Evolutionary conservation across 2,329 filamentous ascomycete genomes (phyloP).

Genomic region (Penicillium rolfsii): DNA sequence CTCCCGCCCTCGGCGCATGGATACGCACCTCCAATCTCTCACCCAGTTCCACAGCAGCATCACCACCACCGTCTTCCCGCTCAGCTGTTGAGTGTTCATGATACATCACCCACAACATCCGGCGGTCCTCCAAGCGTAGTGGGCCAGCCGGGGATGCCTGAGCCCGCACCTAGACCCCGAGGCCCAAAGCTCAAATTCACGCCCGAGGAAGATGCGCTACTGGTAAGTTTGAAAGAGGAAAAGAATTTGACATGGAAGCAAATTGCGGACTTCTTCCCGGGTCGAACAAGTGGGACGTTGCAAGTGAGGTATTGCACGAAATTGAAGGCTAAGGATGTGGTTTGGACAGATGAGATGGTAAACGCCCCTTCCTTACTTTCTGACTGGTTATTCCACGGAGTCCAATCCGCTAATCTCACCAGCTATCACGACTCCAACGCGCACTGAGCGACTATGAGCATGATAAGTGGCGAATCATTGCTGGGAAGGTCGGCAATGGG

Average conservation of each 20-base stretch:
- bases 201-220: conserved; percentile 82
- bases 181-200: conserved; percentile 95
- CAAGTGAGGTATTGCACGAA: conserved; percentile 96
- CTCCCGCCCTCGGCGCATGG: conserved; percentile 35
- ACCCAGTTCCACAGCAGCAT: conserved; percentile 62
- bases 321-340: conserved; percentile 87
- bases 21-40: conserved; percentile 46
- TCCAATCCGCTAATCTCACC: background rate
- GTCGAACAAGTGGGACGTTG: conserved; percentile 83
- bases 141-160: conserved; percentile 83
- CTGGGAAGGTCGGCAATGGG: conserved; percentile 85
- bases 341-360: conserved; percentile 94
- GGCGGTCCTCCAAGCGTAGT: conserved; percentile 80
- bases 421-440: conserved; percentile 45
- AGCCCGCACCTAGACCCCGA: conserved; percentile 75
- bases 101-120: conserved; percentile 48
- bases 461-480: conserved; percentile 90
- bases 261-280: conserved; percentile 94
- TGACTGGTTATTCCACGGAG: background rate
- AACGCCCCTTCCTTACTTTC: conserved; percentile 6
- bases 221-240: conserved; percentile 91
- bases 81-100: conserved; percentile 62
- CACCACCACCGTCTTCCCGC: conserved; percentile 82
- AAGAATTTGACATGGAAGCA: conserved; percentile 97
- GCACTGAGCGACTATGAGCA: conserved; percentile 49